Evolutionary conservation across 306 rosid species (phyloP), one percentile per base, ranked within the genome.

Genomic region (Rubus idaeus): DNA sequence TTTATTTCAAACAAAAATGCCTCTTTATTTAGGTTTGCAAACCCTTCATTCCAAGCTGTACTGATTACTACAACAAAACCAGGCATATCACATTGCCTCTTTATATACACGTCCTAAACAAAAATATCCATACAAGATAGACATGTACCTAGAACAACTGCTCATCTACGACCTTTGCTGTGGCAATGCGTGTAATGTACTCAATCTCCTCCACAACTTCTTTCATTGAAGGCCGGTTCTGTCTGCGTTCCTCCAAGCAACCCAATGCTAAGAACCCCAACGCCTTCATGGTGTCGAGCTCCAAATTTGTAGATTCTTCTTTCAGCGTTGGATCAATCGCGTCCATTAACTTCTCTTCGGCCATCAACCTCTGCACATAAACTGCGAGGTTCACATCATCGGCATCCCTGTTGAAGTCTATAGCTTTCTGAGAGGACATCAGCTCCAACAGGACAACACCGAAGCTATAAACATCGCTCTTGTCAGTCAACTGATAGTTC

Each of bases 371-470:
- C 69, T 88, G 90, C 77, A 86, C 91, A 57, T 91, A 88, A 71
- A 93, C 82, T 0, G 97, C 93, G 84, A 91, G 87, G 74, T 91
- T 93, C 82, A 93, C 97, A 61, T 91, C 98, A 50, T 93, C 97
- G 0, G 89, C 49, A 0, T 80, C 90, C 78, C 97, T 69, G 20
- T 66, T 83, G 71, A 91, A 93, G 63, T 93, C 97, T 16, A 93
- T 93, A 0, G 89, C 98, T 74, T 83, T 93, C 65, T 91, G 89
- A 17, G 92, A 85, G 0, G 97, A 91, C 78, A 91, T 60, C 30
- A 93, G 80, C 80, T 93, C 96, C 40, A 90, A 83, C 30, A 92
- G 3, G 60, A 92, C 92, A 1, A 90, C 92, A 3, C 96, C 94
- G 1, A 90, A 92, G 17, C 94, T 89, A 12, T 92, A 92, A 37